Evolutionary conservation across 108 stramenopile species (phyloP).

Genomic region (Licmophora abbreviata): DNA sequence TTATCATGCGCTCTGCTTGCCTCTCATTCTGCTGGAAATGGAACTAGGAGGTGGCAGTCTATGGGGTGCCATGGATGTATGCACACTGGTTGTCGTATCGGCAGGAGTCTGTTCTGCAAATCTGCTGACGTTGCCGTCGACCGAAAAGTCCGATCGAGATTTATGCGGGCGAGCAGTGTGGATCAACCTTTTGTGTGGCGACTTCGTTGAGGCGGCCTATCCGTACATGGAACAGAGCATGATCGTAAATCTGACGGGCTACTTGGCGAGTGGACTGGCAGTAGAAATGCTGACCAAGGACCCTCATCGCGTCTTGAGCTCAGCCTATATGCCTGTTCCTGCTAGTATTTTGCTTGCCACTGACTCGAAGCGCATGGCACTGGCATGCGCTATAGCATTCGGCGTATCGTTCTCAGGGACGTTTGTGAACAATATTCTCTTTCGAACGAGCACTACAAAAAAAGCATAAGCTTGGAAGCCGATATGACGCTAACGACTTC

Average conservation of each 20-base stretch:
- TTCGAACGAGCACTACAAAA: too few species aligned
- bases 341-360: constrained; percentile 36
- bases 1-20: constrained; percentile 66
- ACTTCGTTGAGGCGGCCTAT: constrained; percentile 83
- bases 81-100: constrained; percentile 68
- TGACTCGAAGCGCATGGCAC: constrained; percentile 27
- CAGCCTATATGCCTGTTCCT: constrained; percentile 63
- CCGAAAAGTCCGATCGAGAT: not conserved
- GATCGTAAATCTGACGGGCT: constrained; percentile 46
- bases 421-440: not conserved
- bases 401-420: constrained; percentile 35
- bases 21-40: constrained; percentile 77
- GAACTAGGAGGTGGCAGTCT: constrained; percentile 52
- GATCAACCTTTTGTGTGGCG: constrained; percentile 71
- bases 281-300: constrained; percentile 18
- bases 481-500: too few species aligned
- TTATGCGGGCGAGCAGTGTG: constrained; percentile 40
- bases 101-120: constrained; percentile 67
- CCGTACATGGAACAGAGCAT: constrained; percentile 60
- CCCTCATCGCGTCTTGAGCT: constrained; percentile 13
- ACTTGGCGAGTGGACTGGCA: constrained; percentile 55
- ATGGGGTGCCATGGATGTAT: constrained; percentile 62
- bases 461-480: too few species aligned
- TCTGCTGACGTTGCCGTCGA: constrained; percentile 8
- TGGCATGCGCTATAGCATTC: constrained; percentile 34